phyloP scores from a whole-genome alignment of 495 filamentous ascomycete genomes.

The Parathielavia hyrcaniae region DNA sequence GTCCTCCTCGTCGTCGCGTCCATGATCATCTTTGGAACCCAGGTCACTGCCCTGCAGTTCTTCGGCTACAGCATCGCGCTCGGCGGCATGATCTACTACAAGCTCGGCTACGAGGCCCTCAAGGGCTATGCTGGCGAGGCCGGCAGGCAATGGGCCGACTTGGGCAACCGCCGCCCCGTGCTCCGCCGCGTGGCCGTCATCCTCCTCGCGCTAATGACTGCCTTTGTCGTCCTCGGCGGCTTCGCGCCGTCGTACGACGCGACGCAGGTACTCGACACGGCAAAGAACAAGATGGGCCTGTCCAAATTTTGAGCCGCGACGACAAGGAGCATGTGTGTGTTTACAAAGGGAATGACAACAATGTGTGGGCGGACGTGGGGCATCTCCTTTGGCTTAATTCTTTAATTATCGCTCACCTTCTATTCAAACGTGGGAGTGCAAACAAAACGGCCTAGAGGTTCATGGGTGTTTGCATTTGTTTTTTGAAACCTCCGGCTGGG shows the following conservation, averaged over 20 bases:
- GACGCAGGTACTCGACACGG: conserved; percentile 39
- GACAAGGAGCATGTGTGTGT: conserved; percentile 5
- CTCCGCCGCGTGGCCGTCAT: conserved; percentile 71
- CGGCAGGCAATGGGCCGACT: conserved; percentile 75
- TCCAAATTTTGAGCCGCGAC: conserved; percentile 22
- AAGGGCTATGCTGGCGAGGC: conserved; percentile 68
- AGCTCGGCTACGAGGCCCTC: conserved; percentile 81
- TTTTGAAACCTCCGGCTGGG: too few species aligned
- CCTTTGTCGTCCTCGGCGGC: conserved; percentile 62
- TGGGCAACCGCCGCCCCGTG: conserved; percentile 65
- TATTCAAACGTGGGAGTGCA: neutral
- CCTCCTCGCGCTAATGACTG: conserved; percentile 47
- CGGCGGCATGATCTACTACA: conserved; percentile 90
- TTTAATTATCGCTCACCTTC: too few species aligned
- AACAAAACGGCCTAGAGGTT: neutral
- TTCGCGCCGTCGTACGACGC: conserved; percentile 47
- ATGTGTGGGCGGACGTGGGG: neutral
- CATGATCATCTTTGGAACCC: conserved; percentile 83
- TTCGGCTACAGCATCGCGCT: conserved; percentile 94
- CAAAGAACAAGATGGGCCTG: conserved; percentile 45
- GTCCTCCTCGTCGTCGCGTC: conserved; percentile 87
- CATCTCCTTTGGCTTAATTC: too few species aligned
- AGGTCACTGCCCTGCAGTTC: conserved; percentile 74
- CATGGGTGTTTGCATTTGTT: too few species aligned
- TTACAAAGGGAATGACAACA: neutral